Base-by-base conservation (phyloP, 768 basidiomycete species). In the Leucocoprinus sp. region DNA sequence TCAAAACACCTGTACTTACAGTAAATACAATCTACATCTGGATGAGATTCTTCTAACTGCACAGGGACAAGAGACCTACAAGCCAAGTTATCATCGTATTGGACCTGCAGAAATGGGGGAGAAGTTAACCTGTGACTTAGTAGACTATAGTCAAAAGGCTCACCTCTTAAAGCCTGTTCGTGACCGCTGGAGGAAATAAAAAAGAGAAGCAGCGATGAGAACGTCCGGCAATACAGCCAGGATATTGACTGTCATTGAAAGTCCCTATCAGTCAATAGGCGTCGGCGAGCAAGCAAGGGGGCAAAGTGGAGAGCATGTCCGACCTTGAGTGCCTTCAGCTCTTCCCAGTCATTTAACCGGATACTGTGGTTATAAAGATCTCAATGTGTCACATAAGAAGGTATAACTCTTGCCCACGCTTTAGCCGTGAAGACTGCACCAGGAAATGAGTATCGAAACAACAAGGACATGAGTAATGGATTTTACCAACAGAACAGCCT, bases 211-310 rank as follows among this genome's bases (percentile, higher is more conserved):
- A 27, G 75, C 70, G 37, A 79, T 79, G 43, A 70, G 50, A 24
- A 73, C 64, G 52, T 79, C 76, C 12, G 70, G 60, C 12, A 66
- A 64, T 6, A 72, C 75, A 7, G 71, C 74, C 26, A 76, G 55
- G 5, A 73, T 64, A 51, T 79, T 77, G 29, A 79, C 74, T 37
- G 73, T 64, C 67, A 76, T 75, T 3, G 76, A 77, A 23, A 76
- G 60, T 23, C 70, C 68, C 75, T 76, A 44, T 3, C 9, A 22
- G 14, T 22, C 15, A 27, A n/a, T 38, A 41, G 42, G 40, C 27
- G 31, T 51, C 31, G 50, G 22, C 50, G 28, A 26, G 9, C 7
- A 15, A 14, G 5, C 5, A 29, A 37, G 34, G 48, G 37, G 14
- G 23, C 6, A 11, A 41, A 43, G 43, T 45, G 34, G 8, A 50